A percentile compares a stretch with the other conserved stretches of the same genome.
Evolutionary conservation across 768 basidiomycete genomes (phyloP).

Genomic region (Lactifluus volemus): DNA sequence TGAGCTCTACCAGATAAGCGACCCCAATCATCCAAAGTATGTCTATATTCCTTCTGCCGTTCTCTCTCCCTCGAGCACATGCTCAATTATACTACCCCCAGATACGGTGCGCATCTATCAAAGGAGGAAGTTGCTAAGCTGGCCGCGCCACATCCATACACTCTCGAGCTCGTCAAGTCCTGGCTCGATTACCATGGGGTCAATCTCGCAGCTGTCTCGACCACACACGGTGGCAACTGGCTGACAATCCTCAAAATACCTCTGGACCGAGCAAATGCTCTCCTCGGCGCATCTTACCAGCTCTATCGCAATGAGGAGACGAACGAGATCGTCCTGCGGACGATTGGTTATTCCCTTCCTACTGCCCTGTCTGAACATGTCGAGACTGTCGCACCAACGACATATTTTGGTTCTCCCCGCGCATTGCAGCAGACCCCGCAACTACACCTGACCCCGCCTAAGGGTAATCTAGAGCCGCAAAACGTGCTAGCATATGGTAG

Average conservation of each 20-base stretch:
- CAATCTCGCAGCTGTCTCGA: constrained; percentile 3
- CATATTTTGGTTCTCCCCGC: constrained; percentile 40
- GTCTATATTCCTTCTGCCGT: background rate
- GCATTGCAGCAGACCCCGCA: too few species aligned
- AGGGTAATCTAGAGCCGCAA: constrained; percentile 24
- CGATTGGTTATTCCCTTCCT: too few species aligned
- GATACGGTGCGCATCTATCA: too few species aligned
- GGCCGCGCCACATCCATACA: constrained; percentile 38
- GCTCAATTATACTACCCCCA: constrained; percentile 27
- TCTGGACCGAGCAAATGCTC: too few species aligned
- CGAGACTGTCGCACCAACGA: constrained; percentile 48
- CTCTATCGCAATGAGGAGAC: too few species aligned
- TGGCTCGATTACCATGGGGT: constrained; percentile 51
- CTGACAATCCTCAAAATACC: too few species aligned
- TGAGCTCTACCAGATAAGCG: too few species aligned
- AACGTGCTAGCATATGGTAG: background rate
- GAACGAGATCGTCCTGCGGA: too few species aligned
- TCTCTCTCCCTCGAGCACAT: too few species aligned
- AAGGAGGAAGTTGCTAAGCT: constrained; percentile 42
- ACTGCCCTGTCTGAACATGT: constrained; percentile 34
- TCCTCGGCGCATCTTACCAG: too few species aligned
- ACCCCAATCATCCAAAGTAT: too few species aligned
- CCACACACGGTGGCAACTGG: too few species aligned
- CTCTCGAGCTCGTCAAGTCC: constrained; percentile 24
- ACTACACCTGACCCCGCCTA: constrained; percentile 30